These are phyloP conservation scores for Lichtheimia ramosa DNA, from an alignment of 371 early-diverging fungal genomes.

Conservation along the genomic window DNA sequence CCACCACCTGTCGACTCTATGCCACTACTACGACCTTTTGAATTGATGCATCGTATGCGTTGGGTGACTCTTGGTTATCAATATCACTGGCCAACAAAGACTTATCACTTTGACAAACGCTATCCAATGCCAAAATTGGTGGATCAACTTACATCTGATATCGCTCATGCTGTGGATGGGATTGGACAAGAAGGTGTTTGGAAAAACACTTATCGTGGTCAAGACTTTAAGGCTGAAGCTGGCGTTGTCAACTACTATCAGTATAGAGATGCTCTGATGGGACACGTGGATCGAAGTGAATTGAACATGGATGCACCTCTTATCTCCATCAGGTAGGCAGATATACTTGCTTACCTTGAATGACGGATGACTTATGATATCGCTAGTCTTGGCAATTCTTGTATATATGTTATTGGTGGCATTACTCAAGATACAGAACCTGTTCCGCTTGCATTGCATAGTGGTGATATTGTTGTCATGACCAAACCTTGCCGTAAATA, in stretches of 20 bases:
- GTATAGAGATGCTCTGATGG: slow-evolving; percentile 82
- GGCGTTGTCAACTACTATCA: slow-evolving; percentile 96
- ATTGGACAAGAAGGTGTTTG: slow-evolving; percentile 25
- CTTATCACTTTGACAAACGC: slow-evolving; percentile 63
- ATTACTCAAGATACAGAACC: slow-evolving; percentile 63
- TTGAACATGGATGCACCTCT: slow-evolving; percentile 80
- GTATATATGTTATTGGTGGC: slow-evolving; percentile 83
- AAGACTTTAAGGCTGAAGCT: slow-evolving; percentile 78
- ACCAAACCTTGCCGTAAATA: slow-evolving; percentile 68
- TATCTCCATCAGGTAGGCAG: slow-evolving; percentile 70
- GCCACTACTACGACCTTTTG: slow-evolving; percentile 39
- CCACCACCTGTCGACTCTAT: slow-evolving; percentile 41
- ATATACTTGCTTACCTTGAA: no score
- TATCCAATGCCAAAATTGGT: slow-evolving; percentile 55
- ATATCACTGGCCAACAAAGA: slow-evolving; percentile 90
- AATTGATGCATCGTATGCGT: slow-evolving; percentile 64
- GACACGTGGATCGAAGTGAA: slow-evolving; percentile 94
- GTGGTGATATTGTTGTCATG: slow-evolving; percentile 90
- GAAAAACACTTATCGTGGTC: slow-evolving; percentile 48
- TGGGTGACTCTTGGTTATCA: slow-evolving; percentile 92
- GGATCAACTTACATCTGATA: slow-evolving; percentile 43
- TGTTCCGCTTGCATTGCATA: slow-evolving; percentile 64
- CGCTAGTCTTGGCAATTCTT: slow-evolving; percentile 71
- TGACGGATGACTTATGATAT: no score
- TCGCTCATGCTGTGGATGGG: slow-evolving; percentile 54